phyloP scores from a whole-genome alignment of 805 yeast genomes.

The Wickerhamomyces mucosus region DNA sequence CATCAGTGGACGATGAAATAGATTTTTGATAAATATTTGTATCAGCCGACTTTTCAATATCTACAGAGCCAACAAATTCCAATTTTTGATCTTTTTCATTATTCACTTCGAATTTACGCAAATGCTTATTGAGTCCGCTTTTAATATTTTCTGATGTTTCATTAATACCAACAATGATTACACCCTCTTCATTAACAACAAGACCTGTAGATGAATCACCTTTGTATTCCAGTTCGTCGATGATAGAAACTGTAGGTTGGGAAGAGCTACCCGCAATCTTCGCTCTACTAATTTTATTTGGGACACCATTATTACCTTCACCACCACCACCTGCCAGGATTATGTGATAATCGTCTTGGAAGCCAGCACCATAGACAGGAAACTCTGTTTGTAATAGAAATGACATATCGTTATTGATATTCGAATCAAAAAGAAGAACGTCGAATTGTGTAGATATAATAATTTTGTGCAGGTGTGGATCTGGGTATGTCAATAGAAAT shows the following conservation, averaged over 20 bases:
- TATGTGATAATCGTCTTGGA: slow-evolving; percentile 48
- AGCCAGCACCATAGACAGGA: slow-evolving; percentile 77
- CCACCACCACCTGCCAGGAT: slow-evolving; percentile 94
- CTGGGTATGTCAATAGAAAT: too few relatives aligned
- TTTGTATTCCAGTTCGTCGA: slow-evolving; percentile 51
- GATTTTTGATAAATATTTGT: slow-evolving; percentile 50
- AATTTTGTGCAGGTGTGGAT: too few relatives aligned
- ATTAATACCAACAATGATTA: slow-evolving; percentile 68
- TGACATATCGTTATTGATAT: background rate
- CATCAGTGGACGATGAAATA: slow-evolving; percentile 47
- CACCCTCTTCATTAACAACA: slow-evolving; percentile 36
- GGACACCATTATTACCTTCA: slow-evolving; percentile 82
- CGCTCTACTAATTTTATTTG: slow-evolving; percentile 69
- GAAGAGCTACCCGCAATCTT: slow-evolving; percentile 42
- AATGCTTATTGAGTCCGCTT: slow-evolving; percentile 55
- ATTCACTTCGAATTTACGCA: slow-evolving; percentile 44
- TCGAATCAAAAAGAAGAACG: too few relatives aligned
- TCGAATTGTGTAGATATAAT: too few relatives aligned
- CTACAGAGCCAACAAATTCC: slow-evolving; percentile 54
- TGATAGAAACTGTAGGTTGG: slow-evolving; percentile 41
- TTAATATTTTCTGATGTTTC: slow-evolving; percentile 51
- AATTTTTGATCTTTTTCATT: slow-evolving; percentile 37
- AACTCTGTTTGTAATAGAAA: slow-evolving; percentile 20
- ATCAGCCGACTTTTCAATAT: slow-evolving; percentile 37
- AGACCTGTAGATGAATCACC: slow-evolving; percentile 82